Evolutionary conservation across 225 moss, liverwort and hornwort species (phyloP), one percentile per base, ranked within the genome.

Genomic region (Climacium dendroides): DNA sequence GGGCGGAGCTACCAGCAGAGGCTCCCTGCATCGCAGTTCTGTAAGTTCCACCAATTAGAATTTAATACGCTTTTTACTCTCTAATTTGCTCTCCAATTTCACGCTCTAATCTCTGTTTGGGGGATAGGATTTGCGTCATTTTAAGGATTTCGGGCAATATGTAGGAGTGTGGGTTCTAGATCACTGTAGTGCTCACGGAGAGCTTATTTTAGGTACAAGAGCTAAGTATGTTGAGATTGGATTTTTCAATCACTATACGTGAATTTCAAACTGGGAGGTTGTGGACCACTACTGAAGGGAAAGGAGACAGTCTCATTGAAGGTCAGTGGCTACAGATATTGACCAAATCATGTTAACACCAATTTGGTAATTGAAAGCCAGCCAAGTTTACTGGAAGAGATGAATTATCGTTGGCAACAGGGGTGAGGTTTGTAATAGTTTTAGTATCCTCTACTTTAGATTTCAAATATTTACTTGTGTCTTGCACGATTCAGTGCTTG

Each of bases 401-500:
- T 24, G 78, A 78, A 41, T 26, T 85, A 15, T 29, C 13, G 74
- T 39, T 64, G 77, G 41, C 60, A 78, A 78, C 55, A 66, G 77
- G 52, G 65, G 17, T 65, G 39, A 62, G 15, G 50, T 48, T 22
- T 39, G 45, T 48, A 19, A 17, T 39, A 53, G 30, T 65, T 55
- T 78, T 32, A 65, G 24, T 54, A 55, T 78, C 34, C 19, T 45
- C 41, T 86, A 37, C n/a, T 48, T 28, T 37, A 37, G 86, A 60
- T 80, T 22, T 47, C 52, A 43, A 78, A 26, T 61, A 32, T 26
- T 71, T 30, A 35, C 43, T 13, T 66, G n/a, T 77, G 57, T 77
- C 66, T 45, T 57, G 77, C 66, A 54, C 79, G 76, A 78, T 89
- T 67, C 91, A 92, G 92, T 73, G 67, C 80, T 82, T 85, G 39